phyloP scores from a whole-genome alignment of 2,329 filamentous ascomycete genomes.

The Pyrenophora teres region DNA sequence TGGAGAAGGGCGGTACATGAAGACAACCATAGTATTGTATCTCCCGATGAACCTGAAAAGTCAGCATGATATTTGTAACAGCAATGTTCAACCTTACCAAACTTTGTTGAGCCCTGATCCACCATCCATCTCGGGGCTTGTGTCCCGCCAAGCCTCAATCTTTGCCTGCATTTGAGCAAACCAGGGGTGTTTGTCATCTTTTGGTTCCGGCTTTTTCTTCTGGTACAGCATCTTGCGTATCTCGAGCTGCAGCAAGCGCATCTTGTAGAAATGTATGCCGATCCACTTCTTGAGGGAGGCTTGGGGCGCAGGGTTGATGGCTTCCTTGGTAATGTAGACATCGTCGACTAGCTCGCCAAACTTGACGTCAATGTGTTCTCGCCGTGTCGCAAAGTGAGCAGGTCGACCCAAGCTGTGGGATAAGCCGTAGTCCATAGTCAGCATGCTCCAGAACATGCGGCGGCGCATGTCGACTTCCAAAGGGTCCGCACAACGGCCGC shows the following conservation, averaged over 20 bases:
- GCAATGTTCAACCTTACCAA: conserved; percentile 63
- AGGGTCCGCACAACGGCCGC: conserved; percentile 66
- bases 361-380: conserved; percentile 81
- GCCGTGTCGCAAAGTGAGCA: conserved; percentile 78
- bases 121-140: conserved; percentile 72
- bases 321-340: conserved; percentile 76
- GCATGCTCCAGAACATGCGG: conserved; percentile 83
- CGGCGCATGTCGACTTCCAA: conserved; percentile 88
- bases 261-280: conserved; percentile 90
- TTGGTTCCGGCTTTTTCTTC: conserved; percentile 76
- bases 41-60: conserved; percentile 64
- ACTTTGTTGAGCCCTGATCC: conserved; percentile 74
- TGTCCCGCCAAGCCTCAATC: conserved; percentile 77
- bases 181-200: conserved; percentile 83
- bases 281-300: conserved; percentile 83
- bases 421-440: conserved; percentile 86
- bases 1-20: conserved; percentile 87
- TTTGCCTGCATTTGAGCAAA: conserved; percentile 79
- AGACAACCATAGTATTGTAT: conserved; percentile 86
- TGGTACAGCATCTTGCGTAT: conserved; percentile 86
- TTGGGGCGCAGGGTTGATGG: conserved; percentile 71
- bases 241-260: conserved; percentile 85
- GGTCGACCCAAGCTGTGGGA: conserved; percentile 87
- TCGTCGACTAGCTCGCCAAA: conserved; percentile 87
- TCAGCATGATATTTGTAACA: conserved; percentile 1